These are phyloP conservation scores for Colletotrichum cuscutae DNA, from an alignment of 2,329 filamentous ascomycete species.

Conservation along the genomic window DNA sequence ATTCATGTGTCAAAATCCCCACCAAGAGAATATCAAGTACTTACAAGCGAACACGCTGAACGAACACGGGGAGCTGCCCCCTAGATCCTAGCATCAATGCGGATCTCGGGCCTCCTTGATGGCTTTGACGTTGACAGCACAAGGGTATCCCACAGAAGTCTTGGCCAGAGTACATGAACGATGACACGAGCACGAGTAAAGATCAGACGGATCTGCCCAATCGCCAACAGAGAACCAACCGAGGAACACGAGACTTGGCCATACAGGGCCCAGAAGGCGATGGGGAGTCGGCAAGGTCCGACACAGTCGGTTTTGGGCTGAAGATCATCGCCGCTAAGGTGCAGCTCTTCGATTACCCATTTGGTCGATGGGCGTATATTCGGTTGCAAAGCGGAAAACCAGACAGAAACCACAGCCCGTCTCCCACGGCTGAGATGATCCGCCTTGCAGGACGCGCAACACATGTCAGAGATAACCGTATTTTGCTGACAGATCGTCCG, in stretches of 20 bases:
- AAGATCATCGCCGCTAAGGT: background rate
- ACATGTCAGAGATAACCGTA: background rate
- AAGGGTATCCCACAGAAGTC: conserved; percentile 8
- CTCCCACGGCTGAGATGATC: background rate
- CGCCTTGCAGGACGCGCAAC: background rate
- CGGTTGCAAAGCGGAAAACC: background rate
- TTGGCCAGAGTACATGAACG: conserved; percentile 7
- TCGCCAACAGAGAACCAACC: background rate
- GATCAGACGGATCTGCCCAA: conserved; percentile 18
- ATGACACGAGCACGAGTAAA: background rate
- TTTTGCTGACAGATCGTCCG: background rate
- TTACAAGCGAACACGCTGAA: conserved; percentile 5
- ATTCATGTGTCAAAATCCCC: no score
- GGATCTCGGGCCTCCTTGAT: background rate
- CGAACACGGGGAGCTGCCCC: background rate
- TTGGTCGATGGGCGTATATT: background rate
- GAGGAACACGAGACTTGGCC: background rate
- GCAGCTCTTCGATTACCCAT: conserved; percentile 4
- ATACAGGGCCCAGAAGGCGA: background rate
- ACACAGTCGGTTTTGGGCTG: conserved; percentile 18
- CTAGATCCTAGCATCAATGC: background rate
- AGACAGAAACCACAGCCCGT: background rate
- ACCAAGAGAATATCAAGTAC: background rate
- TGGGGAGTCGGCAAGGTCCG: conserved; percentile 2
- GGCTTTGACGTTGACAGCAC: conserved; percentile 3